Evolutionary conservation across 1,284 basidiomycete genomes (phyloP).

Genomic region (Exobasidium rhododendri): DNA sequence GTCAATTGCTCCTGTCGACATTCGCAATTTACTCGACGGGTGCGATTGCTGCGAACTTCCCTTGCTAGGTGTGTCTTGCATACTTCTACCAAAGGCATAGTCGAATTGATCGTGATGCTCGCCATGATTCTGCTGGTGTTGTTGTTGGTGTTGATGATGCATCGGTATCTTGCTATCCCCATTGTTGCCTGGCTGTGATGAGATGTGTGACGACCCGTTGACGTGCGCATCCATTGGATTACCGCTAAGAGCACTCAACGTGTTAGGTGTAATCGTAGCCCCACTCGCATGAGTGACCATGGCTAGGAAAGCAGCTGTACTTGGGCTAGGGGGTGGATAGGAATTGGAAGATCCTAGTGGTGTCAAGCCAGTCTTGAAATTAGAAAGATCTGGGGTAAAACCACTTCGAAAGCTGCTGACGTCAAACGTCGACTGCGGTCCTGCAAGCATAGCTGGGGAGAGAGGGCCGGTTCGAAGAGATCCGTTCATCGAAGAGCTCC

Average conservation of each 20-base stretch:
- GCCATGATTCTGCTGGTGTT: neutral
- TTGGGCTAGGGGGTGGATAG: slow-evolving; percentile 75
- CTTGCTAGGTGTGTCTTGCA: neutral
- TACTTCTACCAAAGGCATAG: slow-evolving; percentile 30
- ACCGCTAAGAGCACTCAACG: slow-evolving; percentile 54
- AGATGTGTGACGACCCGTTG: slow-evolving; percentile 9
- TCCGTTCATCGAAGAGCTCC: slow-evolving; percentile 51
- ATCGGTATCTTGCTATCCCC: neutral
- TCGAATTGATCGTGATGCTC: slow-evolving; percentile 32
- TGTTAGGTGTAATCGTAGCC: slow-evolving; percentile 76
- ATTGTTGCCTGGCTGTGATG: slow-evolving; percentile 19
- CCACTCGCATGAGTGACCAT: slow-evolving; percentile 66
- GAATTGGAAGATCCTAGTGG: slow-evolving; percentile 61
- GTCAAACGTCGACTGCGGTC: slow-evolving; percentile 70
- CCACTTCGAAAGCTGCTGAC: slow-evolving; percentile 66
- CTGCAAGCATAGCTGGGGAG: slow-evolving; percentile 90
- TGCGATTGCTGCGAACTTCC: neutral
- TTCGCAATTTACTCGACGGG: neutral
- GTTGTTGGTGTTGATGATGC: slow-evolving; percentile 9
- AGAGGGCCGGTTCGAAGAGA: slow-evolving; percentile 86
- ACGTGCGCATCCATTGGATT: neutral
- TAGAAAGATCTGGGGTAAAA: slow-evolving; percentile 67
- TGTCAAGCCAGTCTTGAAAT: slow-evolving; percentile 60
- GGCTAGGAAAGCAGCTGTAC: slow-evolving; percentile 87
- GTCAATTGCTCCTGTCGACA: neutral